Base-by-base conservation (phyloP, 2,329 filamentous ascomycete species). In the Pleomassaria siparia region DNA sequence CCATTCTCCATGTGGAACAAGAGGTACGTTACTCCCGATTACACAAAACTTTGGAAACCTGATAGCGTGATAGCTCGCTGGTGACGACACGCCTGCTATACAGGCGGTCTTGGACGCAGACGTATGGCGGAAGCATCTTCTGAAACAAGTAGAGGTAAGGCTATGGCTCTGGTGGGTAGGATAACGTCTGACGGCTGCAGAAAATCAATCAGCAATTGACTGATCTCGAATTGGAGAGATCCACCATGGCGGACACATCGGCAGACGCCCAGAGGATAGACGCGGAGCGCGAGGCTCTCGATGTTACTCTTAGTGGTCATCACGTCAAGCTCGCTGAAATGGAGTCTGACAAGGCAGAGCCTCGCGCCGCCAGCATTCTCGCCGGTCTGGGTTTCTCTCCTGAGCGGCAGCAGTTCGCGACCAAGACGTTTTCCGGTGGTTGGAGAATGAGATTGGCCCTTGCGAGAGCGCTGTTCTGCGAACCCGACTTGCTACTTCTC, bases 401-500 rank as follows among this genome's bases (percentile, higher is more conserved):
- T 16, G 94, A 97, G 72, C 82, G 91, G 56, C 94, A 99, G 68
- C 88, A 95, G 61, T 91, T 82, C 67, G 87, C 94, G 13, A 99
- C 94, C 45, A 97, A 89, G 80, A 97, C 92, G 4, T 99, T 99
- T 76, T 99, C 94, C 44, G 94, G 94, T 81, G 94, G 94, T 87
- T 99, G 94, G 94, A 86, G 94, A 74, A 99, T 99, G 94, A 87
- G 94, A 78, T 77, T 99, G 64, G 94, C 94, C 12, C 81, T 99
- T 53, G 94, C 94, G 11, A 81, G 94, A 80, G 94, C 94, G 12
- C 82, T 99, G 28, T 99, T 99, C 79, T 99, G 94, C 76, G 94
- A 99, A 71, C 94, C 94, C 35, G 94, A 99, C 74, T 79, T 99
- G 43, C 76, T 99, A 50, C 81, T 99, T 70, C 90, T 99, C 60